Evolutionary conservation across 2,329 filamentous ascomycete species (phyloP), one percentile per base, ranked within the genome.

Genomic region (Dichotomopilus funicola): DNA sequence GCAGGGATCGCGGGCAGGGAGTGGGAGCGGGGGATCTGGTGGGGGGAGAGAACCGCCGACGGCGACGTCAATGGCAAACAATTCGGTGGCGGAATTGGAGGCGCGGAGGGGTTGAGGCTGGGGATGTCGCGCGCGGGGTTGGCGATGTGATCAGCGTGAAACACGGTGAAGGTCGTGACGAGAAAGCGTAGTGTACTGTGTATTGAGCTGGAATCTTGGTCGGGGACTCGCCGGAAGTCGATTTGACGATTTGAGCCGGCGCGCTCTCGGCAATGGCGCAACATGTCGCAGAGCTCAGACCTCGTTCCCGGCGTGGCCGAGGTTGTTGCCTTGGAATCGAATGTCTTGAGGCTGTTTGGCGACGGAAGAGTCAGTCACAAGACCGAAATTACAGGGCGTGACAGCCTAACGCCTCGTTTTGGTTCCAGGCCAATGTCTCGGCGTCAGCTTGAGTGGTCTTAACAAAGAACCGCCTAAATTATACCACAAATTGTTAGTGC

Each of bases 11-110:
- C 33, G 51, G 48, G 6, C 49, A 19, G 38, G 38, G 6, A 43
- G 53, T 6, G 46, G 49, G 31, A 40, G 19, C 19, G 19, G 19
- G 19, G 19, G 19, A 27, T 27, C 19, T 27, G 19, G 19, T 27
- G 19, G 19, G 19, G 19, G 19, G 3, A 27, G 19, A 27, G 19
- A 51, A n/a, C 10, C 19, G n/a, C 35, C 37, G 6, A 31, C 45
- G n/a, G 35, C 54, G 27, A 10, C 50, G 0, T 8, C 46, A 46
- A 55, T 55, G 31, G 19, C 58, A 11, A 54, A 60, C 19, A 58
- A 51, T 40, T 54, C 53, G 43, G 27, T 60, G 53, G 53, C 51
- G 7, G 59, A 61, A 50, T 35, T 61, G 33, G 54, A 56, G 5
- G 54, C 38, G 6, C 54, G 43, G 13, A 31, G 50, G 41, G 12